Evolutionary conservation across 345 rosid species (phyloP).

Genomic region (Eucalyptus sp.): DNA sequence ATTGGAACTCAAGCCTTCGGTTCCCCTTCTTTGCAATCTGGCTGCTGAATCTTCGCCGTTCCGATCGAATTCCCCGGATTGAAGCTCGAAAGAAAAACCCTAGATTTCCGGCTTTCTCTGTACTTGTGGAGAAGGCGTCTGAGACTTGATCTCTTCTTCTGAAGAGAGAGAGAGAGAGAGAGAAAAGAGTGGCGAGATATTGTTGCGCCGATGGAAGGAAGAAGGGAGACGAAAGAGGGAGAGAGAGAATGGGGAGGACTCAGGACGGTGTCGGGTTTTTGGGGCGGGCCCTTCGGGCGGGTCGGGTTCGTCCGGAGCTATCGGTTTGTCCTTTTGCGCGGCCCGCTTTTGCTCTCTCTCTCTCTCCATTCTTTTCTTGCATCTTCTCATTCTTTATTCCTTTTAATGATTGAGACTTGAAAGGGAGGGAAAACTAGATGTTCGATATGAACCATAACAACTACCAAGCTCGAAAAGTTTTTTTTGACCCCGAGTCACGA

Average conservation of each 20-base stretch:
- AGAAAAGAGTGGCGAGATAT: background rate
- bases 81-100: background rate
- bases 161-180: background rate
- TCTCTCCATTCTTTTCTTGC: background rate
- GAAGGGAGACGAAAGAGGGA: background rate
- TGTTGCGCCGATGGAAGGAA: background rate
- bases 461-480: background rate
- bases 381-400: background rate
- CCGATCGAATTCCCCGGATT: background rate
- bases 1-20: slow-evolving; percentile 3
- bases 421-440: background rate
- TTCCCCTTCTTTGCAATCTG: background rate
- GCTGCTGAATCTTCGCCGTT: background rate
- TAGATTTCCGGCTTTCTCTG: background rate
- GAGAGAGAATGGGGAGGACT: background rate
- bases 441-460: background rate
- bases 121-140: background rate
- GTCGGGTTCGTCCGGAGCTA: background rate
- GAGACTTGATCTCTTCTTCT: background rate
- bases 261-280: background rate
- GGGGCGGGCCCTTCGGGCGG: background rate
- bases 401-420: background rate
- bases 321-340: background rate
- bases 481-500: background rate
- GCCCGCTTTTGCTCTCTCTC: background rate